Evolutionary conservation across 768 basidiomycete species (phyloP).

Genomic region (Leccinum subgranulosum): DNA sequence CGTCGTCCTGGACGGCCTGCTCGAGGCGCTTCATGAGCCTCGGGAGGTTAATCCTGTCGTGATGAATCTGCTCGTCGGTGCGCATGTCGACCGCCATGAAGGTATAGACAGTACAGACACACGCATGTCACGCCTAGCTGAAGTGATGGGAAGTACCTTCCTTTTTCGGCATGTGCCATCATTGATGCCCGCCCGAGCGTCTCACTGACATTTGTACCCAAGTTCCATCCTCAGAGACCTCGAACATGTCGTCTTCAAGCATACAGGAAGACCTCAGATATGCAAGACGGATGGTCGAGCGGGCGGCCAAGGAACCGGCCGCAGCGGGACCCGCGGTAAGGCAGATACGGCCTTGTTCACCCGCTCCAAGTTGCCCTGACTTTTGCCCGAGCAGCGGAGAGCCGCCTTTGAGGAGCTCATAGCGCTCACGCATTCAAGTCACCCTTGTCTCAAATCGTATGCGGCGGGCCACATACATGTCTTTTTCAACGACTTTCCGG

Average conservation of each 20-base stretch:
- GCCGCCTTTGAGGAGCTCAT: conserved; percentile 53
- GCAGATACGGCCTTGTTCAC: neutral
- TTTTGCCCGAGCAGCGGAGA: conserved; percentile 40
- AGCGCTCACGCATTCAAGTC: conserved; percentile 46
- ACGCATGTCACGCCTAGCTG: too few species aligned
- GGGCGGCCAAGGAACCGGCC: conserved; percentile 40
- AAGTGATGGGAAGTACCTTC: conserved; percentile 25
- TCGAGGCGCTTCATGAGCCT: conserved; percentile 63
- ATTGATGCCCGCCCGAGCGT: conserved; percentile 15
- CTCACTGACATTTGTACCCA: neutral
- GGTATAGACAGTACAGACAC: too few species aligned
- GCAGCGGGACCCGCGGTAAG: conserved; percentile 40
- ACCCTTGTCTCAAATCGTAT: conserved; percentile 49
- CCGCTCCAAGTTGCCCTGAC: conserved; percentile 5
- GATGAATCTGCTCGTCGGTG: conserved; percentile 33
- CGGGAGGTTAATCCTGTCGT: conserved; percentile 67
- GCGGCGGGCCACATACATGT: conserved; percentile 55
- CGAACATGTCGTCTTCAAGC: conserved; percentile 21
- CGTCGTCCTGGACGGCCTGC: conserved; percentile 40
- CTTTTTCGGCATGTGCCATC: conserved; percentile 9
- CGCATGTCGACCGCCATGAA: conserved; percentile 18
- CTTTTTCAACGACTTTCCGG: conserved; percentile 66
- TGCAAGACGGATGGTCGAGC: conserved; percentile 39
- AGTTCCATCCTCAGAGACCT: neutral
- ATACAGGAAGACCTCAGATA: conserved; percentile 15